phyloP scores from a whole-genome alignment of 768 basidiomycete species.

The Tylopilus rubrobrunneus region DNA sequence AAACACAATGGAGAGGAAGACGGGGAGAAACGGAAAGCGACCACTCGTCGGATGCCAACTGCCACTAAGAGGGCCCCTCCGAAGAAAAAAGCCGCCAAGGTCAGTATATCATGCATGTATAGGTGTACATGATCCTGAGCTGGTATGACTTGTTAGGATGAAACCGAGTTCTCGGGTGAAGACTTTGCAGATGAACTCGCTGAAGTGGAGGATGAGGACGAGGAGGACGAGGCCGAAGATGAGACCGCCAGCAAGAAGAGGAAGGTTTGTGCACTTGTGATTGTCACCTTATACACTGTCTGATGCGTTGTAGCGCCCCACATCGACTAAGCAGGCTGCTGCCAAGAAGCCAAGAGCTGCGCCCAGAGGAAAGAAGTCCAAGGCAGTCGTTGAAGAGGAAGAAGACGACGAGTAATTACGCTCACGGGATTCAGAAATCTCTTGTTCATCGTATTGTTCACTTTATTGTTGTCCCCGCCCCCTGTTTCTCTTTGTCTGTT shows the following conservation, averaged over 20 bases:
- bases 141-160: conserved; percentile 14
- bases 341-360: conserved; percentile 37
- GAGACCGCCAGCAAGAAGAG: conserved; percentile 55
- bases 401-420: conserved; percentile 27
- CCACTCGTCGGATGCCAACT: conserved; percentile 39
- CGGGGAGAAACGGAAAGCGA: conserved; percentile 47
- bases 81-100: conserved; percentile 43
- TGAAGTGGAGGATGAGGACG: conserved; percentile 47
- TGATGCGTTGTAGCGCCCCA: conserved; percentile 35
- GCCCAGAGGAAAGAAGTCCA: conserved; percentile 37
- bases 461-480: not conserved
- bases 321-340: conserved; percentile 41
- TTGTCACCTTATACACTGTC: not conserved
- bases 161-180: conserved; percentile 42
- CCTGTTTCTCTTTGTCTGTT: not conserved
- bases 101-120: conserved; percentile 9
- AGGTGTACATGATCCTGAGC: not conserved
- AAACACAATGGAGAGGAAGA: conserved; percentile 32
- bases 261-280: conserved; percentile 44
- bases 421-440: not conserved
- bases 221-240: conserved; percentile 31
- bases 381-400: conserved; percentile 45
- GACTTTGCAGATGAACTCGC: conserved; percentile 44
- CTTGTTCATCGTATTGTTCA: conserved; percentile 4
- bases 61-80: conserved; percentile 44